These are phyloP conservation scores for Calonectria leucothoes DNA, from an alignment of 2,329 filamentous ascomycete species.

Conservation along the genomic window DNA sequence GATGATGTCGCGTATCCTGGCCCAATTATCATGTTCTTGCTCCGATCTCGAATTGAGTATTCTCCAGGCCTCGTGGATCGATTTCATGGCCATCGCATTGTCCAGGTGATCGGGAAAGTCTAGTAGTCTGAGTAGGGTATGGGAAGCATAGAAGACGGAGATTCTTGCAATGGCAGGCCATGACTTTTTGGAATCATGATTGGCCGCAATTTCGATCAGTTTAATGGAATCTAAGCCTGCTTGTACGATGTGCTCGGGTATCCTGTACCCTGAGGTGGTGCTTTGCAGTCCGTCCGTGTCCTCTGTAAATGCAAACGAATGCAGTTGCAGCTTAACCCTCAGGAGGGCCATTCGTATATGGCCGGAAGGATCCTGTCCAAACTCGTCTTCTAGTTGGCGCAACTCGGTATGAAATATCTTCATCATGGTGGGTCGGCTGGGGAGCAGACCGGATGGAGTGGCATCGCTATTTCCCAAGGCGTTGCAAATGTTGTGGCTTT, in stretches of 20 bases:
- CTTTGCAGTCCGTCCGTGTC: background rate
- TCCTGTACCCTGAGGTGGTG: background rate
- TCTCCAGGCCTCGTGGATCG: background rate
- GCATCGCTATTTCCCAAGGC: background rate
- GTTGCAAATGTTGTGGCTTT: conserved; percentile 11
- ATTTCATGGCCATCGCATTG: background rate
- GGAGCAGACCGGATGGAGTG: background rate
- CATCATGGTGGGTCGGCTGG: background rate
- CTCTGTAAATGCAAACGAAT: background rate
- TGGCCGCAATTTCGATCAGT: background rate
- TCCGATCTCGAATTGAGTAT: background rate
- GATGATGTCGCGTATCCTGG: background rate
- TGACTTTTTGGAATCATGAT: background rate
- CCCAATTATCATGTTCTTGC: conserved; percentile 3
- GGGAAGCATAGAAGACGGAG: background rate
- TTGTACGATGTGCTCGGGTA: background rate
- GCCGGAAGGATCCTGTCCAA: background rate
- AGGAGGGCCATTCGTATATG: background rate
- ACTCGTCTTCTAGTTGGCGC: background rate
- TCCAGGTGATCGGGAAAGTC: background rate
- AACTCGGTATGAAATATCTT: background rate
- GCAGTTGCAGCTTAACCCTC: background rate
- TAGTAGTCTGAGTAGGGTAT: background rate
- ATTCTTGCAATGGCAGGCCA: background rate
- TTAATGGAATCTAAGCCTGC: background rate